A percentile compares a stretch with the other conserved stretches of the same genome.
Evolutionary conservation across 108 stramenopile species (phyloP).

Genomic region (Cyclotella sp.): DNA sequence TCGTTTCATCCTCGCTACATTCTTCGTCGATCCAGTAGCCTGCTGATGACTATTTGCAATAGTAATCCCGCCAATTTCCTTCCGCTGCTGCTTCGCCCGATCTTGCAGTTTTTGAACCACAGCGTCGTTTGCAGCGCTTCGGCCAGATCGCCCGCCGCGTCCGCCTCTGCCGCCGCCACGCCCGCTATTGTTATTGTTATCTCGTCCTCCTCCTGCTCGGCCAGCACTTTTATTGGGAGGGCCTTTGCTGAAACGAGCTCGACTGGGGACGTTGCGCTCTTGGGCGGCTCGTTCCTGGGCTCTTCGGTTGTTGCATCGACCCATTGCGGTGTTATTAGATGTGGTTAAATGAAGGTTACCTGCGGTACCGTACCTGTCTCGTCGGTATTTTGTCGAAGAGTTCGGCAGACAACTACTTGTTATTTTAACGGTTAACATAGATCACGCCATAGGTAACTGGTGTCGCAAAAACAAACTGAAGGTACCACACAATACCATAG

Average conservation of each 20-base stretch:
- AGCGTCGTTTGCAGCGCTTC: conserved; percentile 40
- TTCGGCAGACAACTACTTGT: too few species aligned
- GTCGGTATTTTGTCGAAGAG: too few species aligned
- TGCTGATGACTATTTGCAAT: conserved; percentile 10
- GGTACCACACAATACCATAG: too few species aligned
- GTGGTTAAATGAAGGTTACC: too few species aligned
- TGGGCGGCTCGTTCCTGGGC: conserved; percentile 68
- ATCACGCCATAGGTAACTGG: too few species aligned
- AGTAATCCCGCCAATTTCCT: conserved; percentile 39
- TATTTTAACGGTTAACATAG: too few species aligned
- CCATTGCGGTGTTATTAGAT: too few species aligned
- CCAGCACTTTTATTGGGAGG: conserved; percentile 57
- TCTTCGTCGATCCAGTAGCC: too few species aligned
- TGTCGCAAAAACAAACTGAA: too few species aligned
- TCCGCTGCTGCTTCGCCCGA: conserved; percentile 20
- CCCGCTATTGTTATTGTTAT: not conserved
- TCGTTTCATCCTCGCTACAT: conserved; percentile 20
- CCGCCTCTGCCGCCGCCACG: conserved; percentile 21
- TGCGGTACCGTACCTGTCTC: too few species aligned
- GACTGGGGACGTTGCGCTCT: conserved; percentile 57
- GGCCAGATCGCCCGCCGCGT: conserved; percentile 28
- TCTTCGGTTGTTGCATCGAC: conserved; percentile 60
- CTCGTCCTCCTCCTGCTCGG: conserved; percentile 31
- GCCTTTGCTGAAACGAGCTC: conserved; percentile 70
- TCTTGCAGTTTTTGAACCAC: conserved; percentile 62